A percentile compares a stretch with the other conserved stretches of the same genome.
Evolutionary conservation across 495 filamentous ascomycete genomes (phyloP).

Genomic region (Tuber brumale): DNA sequence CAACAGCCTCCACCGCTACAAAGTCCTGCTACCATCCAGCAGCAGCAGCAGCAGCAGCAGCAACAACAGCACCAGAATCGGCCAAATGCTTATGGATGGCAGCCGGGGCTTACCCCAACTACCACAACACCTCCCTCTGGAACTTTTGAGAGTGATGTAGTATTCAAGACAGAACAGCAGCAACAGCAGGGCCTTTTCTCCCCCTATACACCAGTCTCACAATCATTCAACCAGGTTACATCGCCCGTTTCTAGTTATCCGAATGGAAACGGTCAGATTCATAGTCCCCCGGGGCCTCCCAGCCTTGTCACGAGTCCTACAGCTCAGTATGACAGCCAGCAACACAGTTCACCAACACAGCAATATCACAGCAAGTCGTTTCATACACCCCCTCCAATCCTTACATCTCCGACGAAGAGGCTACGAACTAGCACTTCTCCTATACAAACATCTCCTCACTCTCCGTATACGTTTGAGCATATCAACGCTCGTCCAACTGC

Average conservation of each 20-base stretch:
- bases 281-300: constrained; percentile 34
- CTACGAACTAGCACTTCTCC: constrained; percentile 40
- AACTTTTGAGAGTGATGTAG: constrained; percentile 29
- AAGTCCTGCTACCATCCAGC: constrained; percentile 30
- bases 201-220: constrained; percentile 31
- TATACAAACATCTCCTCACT: constrained; percentile 34
- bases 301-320: constrained; percentile 31
- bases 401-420: constrained; percentile 37
- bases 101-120: constrained; percentile 36
- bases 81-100: constrained; percentile 29
- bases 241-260: constrained; percentile 29
- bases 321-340: constrained; percentile 27
- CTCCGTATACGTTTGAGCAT: constrained; percentile 31
- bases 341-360: constrained; percentile 33
- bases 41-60: constrained; percentile 17
- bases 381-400: constrained; percentile 35
- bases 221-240: constrained; percentile 29
- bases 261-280: constrained; percentile 32
- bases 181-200: constrained; percentile 25
- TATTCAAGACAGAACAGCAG: constrained; percentile 32
- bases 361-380: constrained; percentile 33
- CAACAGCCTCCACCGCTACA: constrained; percentile 31
- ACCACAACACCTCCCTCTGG: constrained; percentile 31
- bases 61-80: constrained; percentile 22
- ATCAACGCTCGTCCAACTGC: constrained; percentile 35